Percentiles rank a stretch among this genome's conserved stretches.
Conservation (phyloP, 1,139 yeast species). For the Diutina catenulata region DNA sequence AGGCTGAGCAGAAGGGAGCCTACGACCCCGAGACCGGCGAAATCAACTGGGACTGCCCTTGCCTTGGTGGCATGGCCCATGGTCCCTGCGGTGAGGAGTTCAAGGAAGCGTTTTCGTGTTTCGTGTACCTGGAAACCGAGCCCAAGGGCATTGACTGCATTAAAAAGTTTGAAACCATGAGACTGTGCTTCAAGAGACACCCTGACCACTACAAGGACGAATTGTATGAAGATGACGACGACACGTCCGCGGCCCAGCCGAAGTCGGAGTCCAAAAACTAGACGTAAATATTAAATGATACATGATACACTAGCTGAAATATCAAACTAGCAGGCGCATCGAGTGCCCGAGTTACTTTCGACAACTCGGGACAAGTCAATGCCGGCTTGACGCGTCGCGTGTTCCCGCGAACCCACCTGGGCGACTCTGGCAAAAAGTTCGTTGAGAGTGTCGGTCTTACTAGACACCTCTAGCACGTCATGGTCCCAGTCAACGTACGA, state of each 20-base stretch:
- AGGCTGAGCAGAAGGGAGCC: constrained; percentile 44
- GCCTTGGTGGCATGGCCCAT: constrained; percentile 97
- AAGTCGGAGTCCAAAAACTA: too few relatives aligned
- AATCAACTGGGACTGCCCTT: constrained; percentile 99
- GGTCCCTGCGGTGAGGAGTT: constrained; percentile 99
- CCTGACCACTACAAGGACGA: constrained; percentile 95
- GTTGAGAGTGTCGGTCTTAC: constrained; percentile 27
- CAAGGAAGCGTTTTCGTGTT: constrained; percentile 92
- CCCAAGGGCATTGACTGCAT: constrained; percentile 21
- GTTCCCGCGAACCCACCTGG: constrained; percentile 18
- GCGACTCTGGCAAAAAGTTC: constrained; percentile 35
- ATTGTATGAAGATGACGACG: constrained; percentile 61
- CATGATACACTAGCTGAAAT: too few relatives aligned
- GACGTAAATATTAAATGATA: too few relatives aligned
- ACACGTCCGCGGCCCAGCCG: too few relatives aligned
- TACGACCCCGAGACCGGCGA: constrained; percentile 97
- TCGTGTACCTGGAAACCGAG: constrained; percentile 87
- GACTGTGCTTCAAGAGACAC: constrained; percentile 83
- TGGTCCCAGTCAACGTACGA: constrained; percentile 28
- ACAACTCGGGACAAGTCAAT: too few relatives aligned
- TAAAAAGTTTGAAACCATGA: constrained; percentile 28
- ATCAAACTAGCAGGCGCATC: too few relatives aligned
- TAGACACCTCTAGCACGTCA: constrained; percentile 34
- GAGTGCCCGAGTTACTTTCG: too few relatives aligned
- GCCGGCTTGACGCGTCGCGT: too few relatives aligned